These are phyloP conservation scores for Fusarium protoensiforme DNA, from an alignment of 2,329 filamentous ascomycete species.

Conservation along the genomic window DNA sequence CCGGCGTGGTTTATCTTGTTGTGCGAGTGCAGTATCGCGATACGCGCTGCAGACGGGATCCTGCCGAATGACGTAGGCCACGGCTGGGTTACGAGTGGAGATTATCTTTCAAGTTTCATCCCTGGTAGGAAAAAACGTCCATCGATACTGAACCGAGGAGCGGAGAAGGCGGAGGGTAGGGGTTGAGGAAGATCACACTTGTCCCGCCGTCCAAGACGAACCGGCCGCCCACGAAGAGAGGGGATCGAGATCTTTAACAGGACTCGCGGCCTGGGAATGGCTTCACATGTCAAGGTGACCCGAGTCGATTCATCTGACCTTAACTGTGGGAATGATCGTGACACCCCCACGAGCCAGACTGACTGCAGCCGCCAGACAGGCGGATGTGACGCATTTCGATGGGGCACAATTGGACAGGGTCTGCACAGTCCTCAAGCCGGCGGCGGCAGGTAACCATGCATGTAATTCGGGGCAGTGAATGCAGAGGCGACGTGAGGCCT, in stretches of 20 bases:
- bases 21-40: conserved; percentile 28
- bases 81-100: conserved; percentile 16
- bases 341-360: conserved; percentile 6
- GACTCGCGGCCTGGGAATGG: conserved; percentile 14
- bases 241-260: conserved; percentile 23
- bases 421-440: neutral
- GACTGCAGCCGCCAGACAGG: neutral
- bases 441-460: neutral
- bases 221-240: neutral
- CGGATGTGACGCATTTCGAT: neutral
- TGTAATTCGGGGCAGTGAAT: neutral
- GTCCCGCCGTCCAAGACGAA: neutral
- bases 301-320: neutral
- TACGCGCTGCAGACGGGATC: conserved; percentile 24
- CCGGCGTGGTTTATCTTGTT: conserved; percentile 7
- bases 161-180: neutral
- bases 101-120: neutral
- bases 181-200: neutral
- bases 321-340: neutral
- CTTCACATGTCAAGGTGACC: conserved; percentile 24
- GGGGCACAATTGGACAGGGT: neutral
- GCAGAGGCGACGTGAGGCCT: neutral
- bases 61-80: conserved; percentile 43
- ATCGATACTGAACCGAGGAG: neutral
- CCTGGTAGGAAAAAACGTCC: neutral